These are phyloP conservation scores for Cordyceps farinosa DNA, from an alignment of 2,329 filamentous ascomycete species.

Conservation along the genomic window DNA sequence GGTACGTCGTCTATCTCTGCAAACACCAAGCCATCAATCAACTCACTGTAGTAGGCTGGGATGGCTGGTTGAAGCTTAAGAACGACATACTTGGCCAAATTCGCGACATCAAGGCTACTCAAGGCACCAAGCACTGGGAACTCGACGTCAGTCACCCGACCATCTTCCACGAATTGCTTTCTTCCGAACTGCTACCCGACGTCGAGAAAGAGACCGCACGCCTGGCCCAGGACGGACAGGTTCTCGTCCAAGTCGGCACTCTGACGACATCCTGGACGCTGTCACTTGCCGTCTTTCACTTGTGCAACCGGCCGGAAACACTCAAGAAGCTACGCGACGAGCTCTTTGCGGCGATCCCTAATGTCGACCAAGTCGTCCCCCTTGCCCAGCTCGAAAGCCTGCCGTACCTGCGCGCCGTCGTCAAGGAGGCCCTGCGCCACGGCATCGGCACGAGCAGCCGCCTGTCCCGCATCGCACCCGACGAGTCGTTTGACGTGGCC, in stretches of 20 bases:
- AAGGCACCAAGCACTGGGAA: conserved; percentile 32
- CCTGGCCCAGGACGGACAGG: conserved; percentile 38
- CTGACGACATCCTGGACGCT: conserved; percentile 39
- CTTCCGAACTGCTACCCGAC: conserved; percentile 30
- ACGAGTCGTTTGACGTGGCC: conserved; percentile 30
- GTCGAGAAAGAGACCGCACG: conserved; percentile 33
- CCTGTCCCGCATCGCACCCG: conserved; percentile 46
- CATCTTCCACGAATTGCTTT: conserved; percentile 35
- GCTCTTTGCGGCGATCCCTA: conserved; percentile 33
- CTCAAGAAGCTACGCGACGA: conserved; percentile 34
- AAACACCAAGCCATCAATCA: conserved; percentile 18
- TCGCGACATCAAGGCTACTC: conserved; percentile 32
- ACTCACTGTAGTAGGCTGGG: conserved; percentile 30
- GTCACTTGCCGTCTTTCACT: conserved; percentile 34
- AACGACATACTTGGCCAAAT: conserved; percentile 36
- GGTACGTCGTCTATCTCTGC: conserved; percentile 21
- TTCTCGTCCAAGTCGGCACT: conserved; percentile 36
- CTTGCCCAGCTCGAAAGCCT: conserved; percentile 32
- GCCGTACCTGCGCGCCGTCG: conserved; percentile 47
- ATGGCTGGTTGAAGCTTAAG: conserved; percentile 38
- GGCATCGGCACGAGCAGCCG: conserved; percentile 45
- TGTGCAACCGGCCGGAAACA: conserved; percentile 30
- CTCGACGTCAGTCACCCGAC: conserved; percentile 34
- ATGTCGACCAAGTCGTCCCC: conserved; percentile 27
- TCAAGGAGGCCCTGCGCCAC: conserved; percentile 49